phyloP scores from a whole-genome alignment of 148 eudicot genomes.

The Fagopyrum esculentum region DNA sequence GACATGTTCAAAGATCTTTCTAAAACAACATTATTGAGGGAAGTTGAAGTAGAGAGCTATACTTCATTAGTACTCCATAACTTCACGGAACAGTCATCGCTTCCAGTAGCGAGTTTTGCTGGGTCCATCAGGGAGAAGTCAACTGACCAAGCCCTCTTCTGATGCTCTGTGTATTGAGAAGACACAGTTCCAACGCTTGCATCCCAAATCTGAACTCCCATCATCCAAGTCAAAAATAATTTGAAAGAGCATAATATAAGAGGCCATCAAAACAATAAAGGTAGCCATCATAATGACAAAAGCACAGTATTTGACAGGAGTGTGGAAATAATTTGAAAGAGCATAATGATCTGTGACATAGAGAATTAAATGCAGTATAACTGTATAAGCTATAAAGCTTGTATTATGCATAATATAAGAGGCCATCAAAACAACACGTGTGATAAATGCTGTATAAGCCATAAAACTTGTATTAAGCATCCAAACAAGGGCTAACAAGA shows the following conservation, averaged over 20 bases:
- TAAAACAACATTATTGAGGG: background rate
- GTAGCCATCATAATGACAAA: background rate
- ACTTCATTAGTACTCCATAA: slow-evolving; percentile 85
- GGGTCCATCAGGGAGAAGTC: slow-evolving; percentile 84
- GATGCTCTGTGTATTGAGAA: slow-evolving; percentile 55
- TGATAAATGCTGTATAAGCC: no score
- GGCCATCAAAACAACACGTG: no score
- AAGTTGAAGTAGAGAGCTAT: slow-evolving; percentile 16
- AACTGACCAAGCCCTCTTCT: slow-evolving; percentile 88
- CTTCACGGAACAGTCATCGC: slow-evolving; percentile 82
- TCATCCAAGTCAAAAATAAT: no score
- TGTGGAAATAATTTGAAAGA: background rate
- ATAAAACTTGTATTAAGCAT: background rate
- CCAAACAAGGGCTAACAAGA: background rate
- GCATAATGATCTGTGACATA: background rate
- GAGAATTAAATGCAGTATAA: background rate
- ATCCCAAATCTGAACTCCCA: slow-evolving; percentile 72
- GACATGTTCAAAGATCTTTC: background rate
- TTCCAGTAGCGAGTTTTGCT: slow-evolving; percentile 67
- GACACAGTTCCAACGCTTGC: slow-evolving; percentile 52
- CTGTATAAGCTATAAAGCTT: no score
- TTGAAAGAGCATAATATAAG: no score
- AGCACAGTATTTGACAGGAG: background rate
- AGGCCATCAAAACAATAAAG: background rate
- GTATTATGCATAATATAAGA: no score